Conservation (phyloP, 805 yeast species). For the Zygosaccharomyces gambellarensis region DNA sequence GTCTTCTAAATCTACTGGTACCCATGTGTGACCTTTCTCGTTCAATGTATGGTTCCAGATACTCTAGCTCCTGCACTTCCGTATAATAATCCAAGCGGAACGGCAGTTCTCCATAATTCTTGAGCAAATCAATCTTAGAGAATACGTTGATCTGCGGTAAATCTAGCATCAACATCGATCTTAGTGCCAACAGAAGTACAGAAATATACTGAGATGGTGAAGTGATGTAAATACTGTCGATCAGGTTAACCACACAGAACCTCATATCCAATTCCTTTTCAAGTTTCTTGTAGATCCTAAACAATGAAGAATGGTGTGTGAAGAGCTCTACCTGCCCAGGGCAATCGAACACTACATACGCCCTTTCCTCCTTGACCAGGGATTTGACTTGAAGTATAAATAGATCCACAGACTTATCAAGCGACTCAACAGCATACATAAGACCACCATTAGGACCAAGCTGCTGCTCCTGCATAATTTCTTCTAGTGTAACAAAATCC, state of each 20-base stretch:
- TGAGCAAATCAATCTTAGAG: slow-evolving; percentile 80
- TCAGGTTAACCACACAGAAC: slow-evolving; percentile 75
- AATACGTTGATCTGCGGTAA: slow-evolving; percentile 91
- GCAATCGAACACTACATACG: slow-evolving; percentile 77
- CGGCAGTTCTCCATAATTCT: slow-evolving; percentile 74
- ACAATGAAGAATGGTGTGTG: slow-evolving; percentile 79
- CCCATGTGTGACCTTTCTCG: slow-evolving; percentile 65
- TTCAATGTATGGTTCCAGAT: slow-evolving; percentile 61
- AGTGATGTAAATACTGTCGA: slow-evolving; percentile 77
- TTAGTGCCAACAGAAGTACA: slow-evolving; percentile 66
- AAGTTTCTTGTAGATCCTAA: slow-evolving; percentile 58
- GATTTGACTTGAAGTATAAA: slow-evolving; percentile 53
- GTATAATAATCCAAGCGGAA: slow-evolving; percentile 82
- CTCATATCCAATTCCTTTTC: slow-evolving; percentile 64
- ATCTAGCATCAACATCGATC: slow-evolving; percentile 91
- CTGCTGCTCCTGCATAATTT: slow-evolving; percentile 64
- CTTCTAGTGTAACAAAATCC: slow-evolving; percentile 70
- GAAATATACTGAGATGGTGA: slow-evolving; percentile 89
- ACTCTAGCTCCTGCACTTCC: slow-evolving; percentile 79
- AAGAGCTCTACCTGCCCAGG: slow-evolving; percentile 96
- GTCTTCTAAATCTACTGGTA: slow-evolving; percentile 55
- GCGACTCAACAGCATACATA: slow-evolving; percentile 75
- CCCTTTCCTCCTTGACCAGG: slow-evolving; percentile 51
- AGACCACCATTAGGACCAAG: slow-evolving; percentile 89
- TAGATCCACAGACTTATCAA: slow-evolving; percentile 52